Conservation (phyloP, 140 eudicot species). For the Flaveria floridana region DNA sequence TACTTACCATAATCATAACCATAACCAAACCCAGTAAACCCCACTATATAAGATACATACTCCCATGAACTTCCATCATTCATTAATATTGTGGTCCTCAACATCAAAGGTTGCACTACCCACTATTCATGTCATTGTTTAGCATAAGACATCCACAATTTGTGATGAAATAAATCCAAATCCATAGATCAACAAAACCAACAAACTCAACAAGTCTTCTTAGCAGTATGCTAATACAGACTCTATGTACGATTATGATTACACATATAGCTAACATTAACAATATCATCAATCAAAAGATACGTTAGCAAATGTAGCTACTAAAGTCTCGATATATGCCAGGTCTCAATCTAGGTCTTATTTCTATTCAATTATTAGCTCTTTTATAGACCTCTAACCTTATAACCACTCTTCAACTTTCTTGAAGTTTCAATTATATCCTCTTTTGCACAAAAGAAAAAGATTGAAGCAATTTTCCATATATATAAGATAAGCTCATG, state of each 20-base stretch:
- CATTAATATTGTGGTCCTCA: constrained; percentile 2
- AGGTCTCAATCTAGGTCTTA: neutral
- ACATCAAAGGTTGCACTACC: neutral
- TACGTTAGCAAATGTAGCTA: neutral
- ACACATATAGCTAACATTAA: constrained; percentile 5
- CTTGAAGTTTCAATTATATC: neutral
- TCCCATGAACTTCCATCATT: neutral
- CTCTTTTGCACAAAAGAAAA: too few relatives aligned
- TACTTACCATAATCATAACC: neutral
- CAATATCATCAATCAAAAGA: neutral
- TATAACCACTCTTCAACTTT: neutral
- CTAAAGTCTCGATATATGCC: neutral
- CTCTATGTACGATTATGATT: neutral
- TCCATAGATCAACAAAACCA: neutral
- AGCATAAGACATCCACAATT: neutral
- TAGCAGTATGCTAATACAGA: constrained; percentile 20
- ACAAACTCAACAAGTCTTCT: constrained; percentile 9
- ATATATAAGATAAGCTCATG: neutral
- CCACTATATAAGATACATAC: neutral
- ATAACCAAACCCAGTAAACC: neutral
- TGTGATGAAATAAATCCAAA: neutral
- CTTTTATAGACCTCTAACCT: neutral
- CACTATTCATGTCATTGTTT: neutral
- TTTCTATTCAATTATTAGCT: constrained; percentile 1
- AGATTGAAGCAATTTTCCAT: neutral